These are phyloP conservation scores for Rhizoctonia solani DNA, from an alignment of 1,284 basidiomycete genomes.

Conservation along the genomic window DNA sequence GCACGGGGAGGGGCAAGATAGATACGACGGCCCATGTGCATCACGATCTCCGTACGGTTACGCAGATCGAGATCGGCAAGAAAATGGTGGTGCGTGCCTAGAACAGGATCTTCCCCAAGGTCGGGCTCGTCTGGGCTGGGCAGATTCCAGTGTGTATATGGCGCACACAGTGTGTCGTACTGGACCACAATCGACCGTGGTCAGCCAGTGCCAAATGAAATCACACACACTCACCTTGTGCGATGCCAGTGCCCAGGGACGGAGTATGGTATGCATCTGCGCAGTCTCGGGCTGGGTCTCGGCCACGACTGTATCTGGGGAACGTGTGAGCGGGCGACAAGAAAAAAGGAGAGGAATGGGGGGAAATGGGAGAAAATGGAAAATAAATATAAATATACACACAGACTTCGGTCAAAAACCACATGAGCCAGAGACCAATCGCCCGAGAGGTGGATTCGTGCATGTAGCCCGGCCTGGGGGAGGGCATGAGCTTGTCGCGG, in stretches of 20 bases:
- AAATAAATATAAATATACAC: no score
- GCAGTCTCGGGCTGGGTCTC: slow-evolving; percentile 38
- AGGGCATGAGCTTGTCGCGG: slow-evolving; percentile 45
- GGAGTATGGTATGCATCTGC: slow-evolving; percentile 45
- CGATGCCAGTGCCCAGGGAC: slow-evolving; percentile 55
- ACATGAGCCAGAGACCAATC: slow-evolving; percentile 51
- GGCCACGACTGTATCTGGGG: slow-evolving; percentile 29
- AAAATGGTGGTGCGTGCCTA: slow-evolving; percentile 42
- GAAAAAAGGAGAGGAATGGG: background rate
- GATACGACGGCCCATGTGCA: slow-evolving; percentile 46
- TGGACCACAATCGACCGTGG: slow-evolving; percentile 39
- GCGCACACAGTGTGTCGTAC: slow-evolving; percentile 54
- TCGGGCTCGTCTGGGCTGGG: slow-evolving; percentile 43
- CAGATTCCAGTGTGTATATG: slow-evolving; percentile 51
- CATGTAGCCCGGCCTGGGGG: slow-evolving; percentile 48
- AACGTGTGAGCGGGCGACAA: background rate
- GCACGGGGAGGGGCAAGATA: slow-evolving; percentile 45
- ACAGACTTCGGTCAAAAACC: slow-evolving; percentile 48
- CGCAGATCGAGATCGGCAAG: slow-evolving; percentile 50
- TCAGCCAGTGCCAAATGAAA: background rate
- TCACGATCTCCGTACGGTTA: slow-evolving; percentile 45
- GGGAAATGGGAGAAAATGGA: no score
- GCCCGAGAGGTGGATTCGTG: slow-evolving; percentile 46
- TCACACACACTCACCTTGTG: slow-evolving; percentile 27
- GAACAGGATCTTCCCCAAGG: slow-evolving; percentile 38